These are phyloP conservation scores for Penicillium manginii DNA, from an alignment of 495 filamentous ascomycete genomes.

Conservation along the genomic window DNA sequence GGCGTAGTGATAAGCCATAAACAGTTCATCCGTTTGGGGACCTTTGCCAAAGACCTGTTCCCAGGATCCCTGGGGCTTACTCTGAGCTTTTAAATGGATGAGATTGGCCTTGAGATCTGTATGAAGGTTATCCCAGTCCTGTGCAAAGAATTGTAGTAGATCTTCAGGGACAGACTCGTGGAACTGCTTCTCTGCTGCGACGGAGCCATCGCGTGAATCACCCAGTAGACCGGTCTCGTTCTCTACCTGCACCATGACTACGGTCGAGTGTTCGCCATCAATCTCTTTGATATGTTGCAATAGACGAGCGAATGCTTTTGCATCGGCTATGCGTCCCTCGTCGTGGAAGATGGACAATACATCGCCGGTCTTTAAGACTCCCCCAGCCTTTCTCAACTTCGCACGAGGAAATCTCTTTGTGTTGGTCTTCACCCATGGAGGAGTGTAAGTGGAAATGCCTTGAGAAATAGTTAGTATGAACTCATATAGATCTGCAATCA, in stretches of 20 bases:
- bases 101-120: constrained; percentile 32
- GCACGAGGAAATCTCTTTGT: constrained; percentile 45
- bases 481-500: neutral
- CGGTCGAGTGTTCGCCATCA: constrained; percentile 44
- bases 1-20: constrained; percentile 56
- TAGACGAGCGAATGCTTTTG: constrained; percentile 40
- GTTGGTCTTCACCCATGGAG: constrained; percentile 50
- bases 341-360: constrained; percentile 41
- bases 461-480: neutral
- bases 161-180: constrained; percentile 36
- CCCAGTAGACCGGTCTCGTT: constrained; percentile 51
- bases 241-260: constrained; percentile 58
- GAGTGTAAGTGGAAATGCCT: constrained; percentile 44
- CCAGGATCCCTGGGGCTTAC: constrained; percentile 32
- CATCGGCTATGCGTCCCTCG: constrained; percentile 38
- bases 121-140: constrained; percentile 38
- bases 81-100: constrained; percentile 27
- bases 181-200: constrained; percentile 39
- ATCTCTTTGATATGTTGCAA: constrained; percentile 45
- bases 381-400: constrained; percentile 33
- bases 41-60: constrained; percentile 44
- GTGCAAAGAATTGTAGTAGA: constrained; percentile 33
- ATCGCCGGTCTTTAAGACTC: constrained; percentile 33
- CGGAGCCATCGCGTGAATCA: constrained; percentile 48
- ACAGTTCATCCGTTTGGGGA: constrained; percentile 48